Percentiles rank a stretch among this genome's conserved stretches.
Evolutionary conservation across 2,329 filamentous ascomycete genomes (phyloP).

Genomic region (Trichoderma sp.): DNA sequence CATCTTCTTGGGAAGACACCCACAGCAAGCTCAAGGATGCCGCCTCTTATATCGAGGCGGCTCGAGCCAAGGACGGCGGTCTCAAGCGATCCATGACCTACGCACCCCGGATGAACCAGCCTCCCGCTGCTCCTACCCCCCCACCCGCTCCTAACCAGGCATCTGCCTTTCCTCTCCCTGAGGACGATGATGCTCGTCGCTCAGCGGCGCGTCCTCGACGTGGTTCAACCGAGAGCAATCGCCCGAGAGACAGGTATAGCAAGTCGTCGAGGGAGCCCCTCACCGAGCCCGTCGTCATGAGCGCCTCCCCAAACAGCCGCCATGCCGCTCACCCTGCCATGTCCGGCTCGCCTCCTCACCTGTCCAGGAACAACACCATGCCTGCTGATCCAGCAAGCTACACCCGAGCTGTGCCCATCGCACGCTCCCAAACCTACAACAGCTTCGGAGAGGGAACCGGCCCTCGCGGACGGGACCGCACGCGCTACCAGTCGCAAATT

Average conservation of each 20-base stretch:
- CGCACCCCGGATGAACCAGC: constrained; percentile 26
- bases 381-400: constrained; percentile 30
- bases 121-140: constrained; percentile 36
- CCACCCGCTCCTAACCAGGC: constrained; percentile 30
- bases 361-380: constrained; percentile 36
- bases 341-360: constrained; percentile 34
- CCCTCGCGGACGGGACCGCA: constrained; percentile 38
- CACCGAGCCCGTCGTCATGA: constrained; percentile 31
- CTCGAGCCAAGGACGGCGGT: constrained; percentile 27
- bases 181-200: constrained; percentile 34
- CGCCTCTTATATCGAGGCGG: constrained; percentile 32
- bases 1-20: constrained; percentile 22
- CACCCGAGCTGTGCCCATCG: constrained; percentile 30
- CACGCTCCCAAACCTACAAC: constrained; percentile 36
- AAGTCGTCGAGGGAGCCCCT: constrained; percentile 34
- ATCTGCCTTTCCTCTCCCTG: constrained; percentile 30
- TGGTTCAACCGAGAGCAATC: constrained; percentile 31
- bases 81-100: constrained; percentile 26
- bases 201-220: constrained; percentile 35
- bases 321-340: constrained; percentile 28
- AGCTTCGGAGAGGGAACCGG: constrained; percentile 28
- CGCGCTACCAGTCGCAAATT: constrained; percentile 37
- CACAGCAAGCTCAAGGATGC: constrained; percentile 27
- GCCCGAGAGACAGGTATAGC: constrained; percentile 31
- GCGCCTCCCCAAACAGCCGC: constrained; percentile 32